Conservation (phyloP, 208 protist species). For the Leishmania guyanensis region DNA sequence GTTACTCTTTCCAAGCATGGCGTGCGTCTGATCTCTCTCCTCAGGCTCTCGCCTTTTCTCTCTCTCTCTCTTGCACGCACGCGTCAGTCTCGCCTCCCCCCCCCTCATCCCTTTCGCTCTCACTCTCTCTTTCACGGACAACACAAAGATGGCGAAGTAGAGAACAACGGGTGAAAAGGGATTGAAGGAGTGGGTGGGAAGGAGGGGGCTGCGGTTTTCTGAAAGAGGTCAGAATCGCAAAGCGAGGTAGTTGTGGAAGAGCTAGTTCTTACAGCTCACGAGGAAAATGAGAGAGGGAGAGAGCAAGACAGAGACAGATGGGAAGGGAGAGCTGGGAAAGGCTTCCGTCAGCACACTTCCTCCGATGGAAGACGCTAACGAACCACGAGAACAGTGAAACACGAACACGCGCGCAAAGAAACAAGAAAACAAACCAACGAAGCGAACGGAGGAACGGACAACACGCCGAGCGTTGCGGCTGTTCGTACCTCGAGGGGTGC, state of each 20-base stretch:
- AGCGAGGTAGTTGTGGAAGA: neutral
- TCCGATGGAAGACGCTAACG: constrained; percentile 1
- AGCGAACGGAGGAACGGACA: neutral
- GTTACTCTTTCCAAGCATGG: neutral
- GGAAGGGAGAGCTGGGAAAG: neutral
- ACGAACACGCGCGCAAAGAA: neutral
- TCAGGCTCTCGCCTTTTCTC: neutral
- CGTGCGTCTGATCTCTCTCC: neutral
- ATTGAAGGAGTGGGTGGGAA: neutral
- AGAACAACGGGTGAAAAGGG: neutral
- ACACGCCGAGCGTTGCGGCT: neutral
- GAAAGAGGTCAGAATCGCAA: neutral
- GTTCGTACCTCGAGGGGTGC: neutral
- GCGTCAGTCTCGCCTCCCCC: neutral
- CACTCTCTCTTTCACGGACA: neutral
- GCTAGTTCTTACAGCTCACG: neutral
- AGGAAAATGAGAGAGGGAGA: too few relatives aligned
- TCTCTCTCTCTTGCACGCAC: neutral
- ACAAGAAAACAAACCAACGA: neutral
- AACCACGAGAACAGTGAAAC: neutral
- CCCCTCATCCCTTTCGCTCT: neutral
- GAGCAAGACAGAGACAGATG: neutral
- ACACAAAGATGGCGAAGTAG: neutral
- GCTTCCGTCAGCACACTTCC: neutral
- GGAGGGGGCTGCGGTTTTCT: neutral